phyloP scores from a whole-genome alignment of 2,329 filamentous ascomycete genomes.

The Parascedosporium putredinis region DNA sequence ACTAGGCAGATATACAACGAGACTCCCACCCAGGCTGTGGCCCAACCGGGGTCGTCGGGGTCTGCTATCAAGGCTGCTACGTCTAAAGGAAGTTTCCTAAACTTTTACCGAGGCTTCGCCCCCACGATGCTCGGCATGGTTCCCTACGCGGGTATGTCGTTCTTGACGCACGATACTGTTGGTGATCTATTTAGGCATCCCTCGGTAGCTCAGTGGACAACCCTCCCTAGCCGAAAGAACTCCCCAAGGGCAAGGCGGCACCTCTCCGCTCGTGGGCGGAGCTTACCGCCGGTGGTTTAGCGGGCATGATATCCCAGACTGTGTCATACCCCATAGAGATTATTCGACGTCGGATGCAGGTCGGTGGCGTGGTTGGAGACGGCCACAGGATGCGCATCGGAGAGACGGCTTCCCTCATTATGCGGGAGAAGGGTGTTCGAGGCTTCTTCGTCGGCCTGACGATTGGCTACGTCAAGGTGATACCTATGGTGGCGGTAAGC shows the following conservation, averaged over 20 bases:
- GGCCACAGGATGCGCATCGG: constrained; percentile 66
- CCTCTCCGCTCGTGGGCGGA: constrained; percentile 80
- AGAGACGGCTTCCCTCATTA: constrained; percentile 70
- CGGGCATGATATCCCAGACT: constrained; percentile 83
- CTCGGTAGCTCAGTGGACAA: constrained; percentile 60
- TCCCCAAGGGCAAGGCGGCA: constrained; percentile 49
- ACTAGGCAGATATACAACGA: constrained; percentile 83
- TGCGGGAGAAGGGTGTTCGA: constrained; percentile 60
- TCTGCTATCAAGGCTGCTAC: constrained; percentile 32
- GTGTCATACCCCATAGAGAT: constrained; percentile 91
- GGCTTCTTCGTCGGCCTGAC: constrained; percentile 91
- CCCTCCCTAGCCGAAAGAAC: constrained; percentile 48
- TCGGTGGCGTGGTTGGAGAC: constrained; percentile 87
- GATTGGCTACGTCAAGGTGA: constrained; percentile 90
- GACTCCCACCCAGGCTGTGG: constrained; percentile 33
- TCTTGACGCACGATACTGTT: constrained; percentile 85
- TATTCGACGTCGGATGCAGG: constrained; percentile 87
- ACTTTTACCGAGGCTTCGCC: constrained; percentile 92
- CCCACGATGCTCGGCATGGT: constrained; percentile 91
- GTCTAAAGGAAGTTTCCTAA: constrained; percentile 61
- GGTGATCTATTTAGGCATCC: constrained; percentile 73
- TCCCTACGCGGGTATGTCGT: constrained; percentile 90
- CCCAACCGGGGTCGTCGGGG: constrained; percentile 25
- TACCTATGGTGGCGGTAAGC: constrained; percentile 71
- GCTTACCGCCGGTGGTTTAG: constrained; percentile 70